Base-by-base conservation (phyloP, 2,329 filamentous ascomycete genomes). In the Botrytis elliptica region DNA sequence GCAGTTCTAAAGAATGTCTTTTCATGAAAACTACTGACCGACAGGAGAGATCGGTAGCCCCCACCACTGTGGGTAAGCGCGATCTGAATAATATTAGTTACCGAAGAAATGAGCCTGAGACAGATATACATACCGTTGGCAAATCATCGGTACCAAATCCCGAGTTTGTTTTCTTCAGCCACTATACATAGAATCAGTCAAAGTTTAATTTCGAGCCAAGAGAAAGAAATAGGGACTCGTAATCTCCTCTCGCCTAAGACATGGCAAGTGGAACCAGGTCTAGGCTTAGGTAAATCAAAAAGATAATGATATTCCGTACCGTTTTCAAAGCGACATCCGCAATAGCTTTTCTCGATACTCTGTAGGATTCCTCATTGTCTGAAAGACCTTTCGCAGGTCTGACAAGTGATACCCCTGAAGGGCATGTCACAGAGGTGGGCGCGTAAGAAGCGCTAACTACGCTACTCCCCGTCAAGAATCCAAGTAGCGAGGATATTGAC, bases 301-400 rank as follows among this genome's bases (percentile, higher is more conserved):
- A 4, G 36, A 33, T 3, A 69, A 33, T 12, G 33, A 57, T n/a
- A 7, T 57, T 62, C 20, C 71, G 4, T 69, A 72, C 71, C 40
- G 80, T 73, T 59, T 80, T 79, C 33, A 85, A 80, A 42, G 79
- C 79, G 22, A 74, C 76, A 77, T 84, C 81, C 7, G 84, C 84
- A 16, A 81, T 79, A 8, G 79, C 75, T 71, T 84, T 83, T 46
- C 84, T 81, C 9, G 79, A 76, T 7, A 80, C 75, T 73, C 84
- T 77, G 72, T 84, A 86, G n/a, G 74, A 75, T 22, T 81, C 77
- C 75, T 85, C 84, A 8, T 80, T 77, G 8, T 81, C 71, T 20
- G 79, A 82, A 29, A 86, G 74, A 25, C 81, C 80, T 29, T 74
- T 77, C 22, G 83, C 83, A 73, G 77, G 70, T 66, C 84, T 80